Conservation (phyloP, 108 stramenopile species). For the Aureococcus anophagefferens region DNA sequence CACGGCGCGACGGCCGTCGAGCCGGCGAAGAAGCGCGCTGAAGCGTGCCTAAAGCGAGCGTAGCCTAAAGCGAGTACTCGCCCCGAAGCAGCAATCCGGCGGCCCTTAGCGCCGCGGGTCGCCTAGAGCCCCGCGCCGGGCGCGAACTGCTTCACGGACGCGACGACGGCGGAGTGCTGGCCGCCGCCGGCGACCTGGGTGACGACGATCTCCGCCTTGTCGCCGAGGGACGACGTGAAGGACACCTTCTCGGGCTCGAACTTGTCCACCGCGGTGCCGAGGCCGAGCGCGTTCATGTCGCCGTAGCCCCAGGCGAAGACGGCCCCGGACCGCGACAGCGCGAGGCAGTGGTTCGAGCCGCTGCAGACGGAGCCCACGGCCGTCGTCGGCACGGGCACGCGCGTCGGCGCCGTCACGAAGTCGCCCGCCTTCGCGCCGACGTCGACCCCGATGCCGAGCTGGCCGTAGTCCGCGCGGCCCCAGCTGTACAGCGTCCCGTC, state of each 20-base stretch:
- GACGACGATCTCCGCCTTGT: slow-evolving; percentile 11
- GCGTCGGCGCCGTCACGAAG: slow-evolving; percentile 13
- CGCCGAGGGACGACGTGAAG: slow-evolving; percentile 7
- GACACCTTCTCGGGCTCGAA: slow-evolving; percentile 11
- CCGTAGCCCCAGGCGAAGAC: slow-evolving; percentile 87
- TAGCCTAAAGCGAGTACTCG: no score
- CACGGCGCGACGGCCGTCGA: no score
- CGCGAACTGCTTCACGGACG: slow-evolving; percentile 2
- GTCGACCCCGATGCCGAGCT: slow-evolving; percentile 53
- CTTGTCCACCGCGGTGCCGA: slow-evolving; percentile 30
- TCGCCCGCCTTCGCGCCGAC: slow-evolving; percentile 13
- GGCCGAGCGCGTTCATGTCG: slow-evolving; percentile 49
- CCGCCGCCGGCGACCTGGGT: slow-evolving; percentile 44
- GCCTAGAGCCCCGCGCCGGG: no score
- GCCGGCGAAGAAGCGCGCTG: no score
- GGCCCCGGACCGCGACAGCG: slow-evolving; percentile 49
- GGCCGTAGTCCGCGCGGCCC: slow-evolving; percentile 74
- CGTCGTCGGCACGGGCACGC: background rate
- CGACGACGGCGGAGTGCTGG: slow-evolving; percentile 42
- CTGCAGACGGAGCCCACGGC: slow-evolving; percentile 33
- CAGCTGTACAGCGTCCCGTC: slow-evolving; percentile 58
- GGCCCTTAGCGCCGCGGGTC: no score
- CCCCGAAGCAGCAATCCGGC: no score
- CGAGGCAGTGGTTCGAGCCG: slow-evolving; percentile 54
- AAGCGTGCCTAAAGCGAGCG: no score